phyloP scores from a whole-genome alignment of 495 filamentous ascomycete genomes.

The Cenococcum geophilum region DNA sequence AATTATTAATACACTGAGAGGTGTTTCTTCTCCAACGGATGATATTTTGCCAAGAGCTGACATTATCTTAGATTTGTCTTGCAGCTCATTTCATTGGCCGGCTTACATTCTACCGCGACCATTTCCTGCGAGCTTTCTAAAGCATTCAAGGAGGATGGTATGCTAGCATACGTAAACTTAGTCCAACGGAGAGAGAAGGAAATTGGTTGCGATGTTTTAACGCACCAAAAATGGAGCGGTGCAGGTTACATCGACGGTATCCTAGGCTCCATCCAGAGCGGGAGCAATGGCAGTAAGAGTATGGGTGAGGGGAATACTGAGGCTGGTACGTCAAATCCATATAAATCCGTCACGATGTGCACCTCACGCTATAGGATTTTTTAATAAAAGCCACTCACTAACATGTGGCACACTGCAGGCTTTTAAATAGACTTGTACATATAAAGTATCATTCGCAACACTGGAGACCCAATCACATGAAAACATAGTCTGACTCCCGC shows the following conservation, averaged over 20 bases:
- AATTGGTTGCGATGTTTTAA: slow-evolving; percentile 85
- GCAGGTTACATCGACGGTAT: slow-evolving; percentile 91
- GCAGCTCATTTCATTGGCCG: slow-evolving; percentile 87
- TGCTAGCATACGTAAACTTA: slow-evolving; percentile 90
- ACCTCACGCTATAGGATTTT: background rate
- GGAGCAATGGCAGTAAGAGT: slow-evolving; percentile 50
- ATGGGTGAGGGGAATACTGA: slow-evolving; percentile 50
- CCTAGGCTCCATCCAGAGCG: slow-evolving; percentile 83
- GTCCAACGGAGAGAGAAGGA: slow-evolving; percentile 89
- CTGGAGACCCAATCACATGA: too few relatives aligned
- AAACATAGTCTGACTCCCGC: too few relatives aligned
- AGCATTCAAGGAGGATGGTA: slow-evolving; percentile 81
- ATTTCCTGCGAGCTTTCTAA: slow-evolving; percentile 78
- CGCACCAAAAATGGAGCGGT: slow-evolving; percentile 98
- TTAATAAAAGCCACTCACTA: background rate
- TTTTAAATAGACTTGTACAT: background rate
- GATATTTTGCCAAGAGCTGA: background rate
- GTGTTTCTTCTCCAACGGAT: too few relatives aligned
- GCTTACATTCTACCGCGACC: slow-evolving; percentile 81
- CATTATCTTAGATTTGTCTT: slow-evolving; percentile 60
- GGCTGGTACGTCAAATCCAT: slow-evolving; percentile 31
- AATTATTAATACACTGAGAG: background rate
- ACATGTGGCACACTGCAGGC: background rate
- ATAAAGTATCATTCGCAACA: background rate
- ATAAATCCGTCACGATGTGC: too few relatives aligned